Evolutionary conservation across 2,329 filamentous ascomycete species (phyloP).

Genomic region (Emmonsiellopsis sp.): DNA sequence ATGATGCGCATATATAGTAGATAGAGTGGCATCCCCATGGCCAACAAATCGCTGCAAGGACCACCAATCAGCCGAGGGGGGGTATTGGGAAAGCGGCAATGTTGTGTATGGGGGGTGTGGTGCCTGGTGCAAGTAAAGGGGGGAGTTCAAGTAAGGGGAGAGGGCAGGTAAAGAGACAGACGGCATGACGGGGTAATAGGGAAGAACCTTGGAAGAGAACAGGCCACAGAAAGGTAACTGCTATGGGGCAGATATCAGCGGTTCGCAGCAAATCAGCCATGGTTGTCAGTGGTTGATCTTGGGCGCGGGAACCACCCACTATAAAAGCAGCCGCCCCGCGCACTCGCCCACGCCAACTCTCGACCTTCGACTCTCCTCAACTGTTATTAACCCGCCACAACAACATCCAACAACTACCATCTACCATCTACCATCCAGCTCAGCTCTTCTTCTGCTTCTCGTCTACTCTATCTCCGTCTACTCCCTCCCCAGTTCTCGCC

Average conservation of each 20-base stretch:
- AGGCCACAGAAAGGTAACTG: too few species aligned
- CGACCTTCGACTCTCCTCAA: neutral
- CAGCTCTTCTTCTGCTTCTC: constrained; percentile 1
- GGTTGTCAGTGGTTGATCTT: neutral
- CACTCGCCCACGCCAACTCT: constrained; percentile 1
- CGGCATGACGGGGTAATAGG: too few species aligned
- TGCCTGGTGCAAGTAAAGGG: too few species aligned
- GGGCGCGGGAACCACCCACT: too few species aligned
- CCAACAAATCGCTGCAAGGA: neutral
- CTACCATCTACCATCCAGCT: neutral
- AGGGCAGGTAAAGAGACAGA: too few species aligned
- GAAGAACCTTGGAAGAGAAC: too few species aligned
- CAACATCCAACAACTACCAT: neutral
- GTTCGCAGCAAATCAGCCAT: too few species aligned
- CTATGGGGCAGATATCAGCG: too few species aligned
- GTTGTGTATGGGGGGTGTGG: neutral
- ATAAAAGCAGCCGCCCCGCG: constrained; percentile 1
- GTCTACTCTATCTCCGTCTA: constrained; percentile 9
- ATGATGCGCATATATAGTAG: neutral
- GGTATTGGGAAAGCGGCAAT: neutral
- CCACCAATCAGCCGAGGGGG: neutral
- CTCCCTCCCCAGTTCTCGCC: constrained; percentile 20
- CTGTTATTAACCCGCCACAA: neutral
- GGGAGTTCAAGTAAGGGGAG: too few species aligned
- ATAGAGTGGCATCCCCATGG: neutral